A percentile compares a stretch with the other conserved stretches of the same genome.
Evolutionary conservation across 805 yeast species (phyloP).

Genomic region (Candida arabinofermentans): DNA sequence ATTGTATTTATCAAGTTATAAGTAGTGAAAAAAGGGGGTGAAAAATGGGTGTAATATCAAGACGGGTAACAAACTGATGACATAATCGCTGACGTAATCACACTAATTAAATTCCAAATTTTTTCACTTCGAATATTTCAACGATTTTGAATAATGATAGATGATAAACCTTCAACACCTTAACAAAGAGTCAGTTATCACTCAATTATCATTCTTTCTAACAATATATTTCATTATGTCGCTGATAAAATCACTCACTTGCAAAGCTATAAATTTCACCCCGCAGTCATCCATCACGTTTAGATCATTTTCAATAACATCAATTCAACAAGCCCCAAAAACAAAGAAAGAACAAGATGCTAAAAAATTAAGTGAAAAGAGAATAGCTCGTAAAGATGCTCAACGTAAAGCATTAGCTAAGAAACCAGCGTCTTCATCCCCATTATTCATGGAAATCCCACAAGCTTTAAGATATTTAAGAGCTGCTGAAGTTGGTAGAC

Average conservation of each 20-base stretch:
- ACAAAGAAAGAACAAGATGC: conserved; percentile 24
- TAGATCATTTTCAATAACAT: conserved; percentile 4
- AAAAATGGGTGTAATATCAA: not conserved
- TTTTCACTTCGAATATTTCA: not conserved
- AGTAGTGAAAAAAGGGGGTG: not conserved
- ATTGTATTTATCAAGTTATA: not conserved
- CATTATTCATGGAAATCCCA: conserved; percentile 68
- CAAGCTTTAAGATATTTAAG: conserved; percentile 73
- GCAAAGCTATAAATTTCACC: no score
- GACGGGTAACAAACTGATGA: not conserved
- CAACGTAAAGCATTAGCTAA: conserved; percentile 33
- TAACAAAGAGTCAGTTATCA: no score
- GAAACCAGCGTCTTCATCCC: conserved; percentile 43
- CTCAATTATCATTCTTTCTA: no score
- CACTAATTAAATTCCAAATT: not conserved
- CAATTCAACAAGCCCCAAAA: conserved; percentile 20
- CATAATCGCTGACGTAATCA: not conserved
- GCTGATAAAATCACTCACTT: not conserved
- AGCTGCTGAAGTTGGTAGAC: conserved; percentile 88
- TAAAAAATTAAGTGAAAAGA: conserved; percentile 24
- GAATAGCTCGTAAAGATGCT: conserved; percentile 23
- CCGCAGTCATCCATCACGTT: not conserved
- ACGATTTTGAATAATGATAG: no score
- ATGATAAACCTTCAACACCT: no score
- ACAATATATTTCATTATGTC: not conserved